Evolutionary conservation across 2,329 filamentous ascomycete species (phyloP).

Genomic region (Colletotrichum euphorbiae): DNA sequence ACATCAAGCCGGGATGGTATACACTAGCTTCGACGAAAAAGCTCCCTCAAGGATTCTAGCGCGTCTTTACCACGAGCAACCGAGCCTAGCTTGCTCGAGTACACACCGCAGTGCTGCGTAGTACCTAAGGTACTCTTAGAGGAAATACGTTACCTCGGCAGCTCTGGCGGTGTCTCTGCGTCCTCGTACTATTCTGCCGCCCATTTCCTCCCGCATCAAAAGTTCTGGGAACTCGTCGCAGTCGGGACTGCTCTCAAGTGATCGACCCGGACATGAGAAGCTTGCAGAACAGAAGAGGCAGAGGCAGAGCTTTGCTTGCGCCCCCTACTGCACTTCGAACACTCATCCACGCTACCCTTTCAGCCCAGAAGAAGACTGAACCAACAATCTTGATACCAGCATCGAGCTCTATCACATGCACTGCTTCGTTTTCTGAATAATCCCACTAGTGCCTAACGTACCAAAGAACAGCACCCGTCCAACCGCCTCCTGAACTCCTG

Average conservation of each 20-base stretch:
- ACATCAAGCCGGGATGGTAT: slow-evolving; percentile 15
- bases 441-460: slow-evolving; percentile 1
- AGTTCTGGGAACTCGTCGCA: background rate
- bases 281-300: too few species aligned
- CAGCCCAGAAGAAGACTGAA: slow-evolving; percentile 2
- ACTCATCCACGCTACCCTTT: background rate
- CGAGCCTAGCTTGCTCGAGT: background rate
- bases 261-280: background rate
- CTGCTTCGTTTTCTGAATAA: slow-evolving; percentile 1
- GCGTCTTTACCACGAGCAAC: slow-evolving; percentile 18
- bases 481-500: slow-evolving; percentile 15
- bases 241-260: background rate
- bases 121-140: background rate
- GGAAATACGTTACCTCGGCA: background rate
- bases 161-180: background rate
- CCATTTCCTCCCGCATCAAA: background rate
- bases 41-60: slow-evolving; percentile 30
- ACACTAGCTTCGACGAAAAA: slow-evolving; percentile 37
- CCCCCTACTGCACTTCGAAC: slow-evolving; percentile 3
- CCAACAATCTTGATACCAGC: slow-evolving; percentile 6
- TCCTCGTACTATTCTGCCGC: background rate
- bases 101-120: too few species aligned
- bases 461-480: slow-evolving; percentile 11
- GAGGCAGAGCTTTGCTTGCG: background rate
- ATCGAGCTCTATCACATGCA: slow-evolving; percentile 30